Evolutionary conservation across 345 rosid species (phyloP).

Genomic region (Boechera stricta): DNA sequence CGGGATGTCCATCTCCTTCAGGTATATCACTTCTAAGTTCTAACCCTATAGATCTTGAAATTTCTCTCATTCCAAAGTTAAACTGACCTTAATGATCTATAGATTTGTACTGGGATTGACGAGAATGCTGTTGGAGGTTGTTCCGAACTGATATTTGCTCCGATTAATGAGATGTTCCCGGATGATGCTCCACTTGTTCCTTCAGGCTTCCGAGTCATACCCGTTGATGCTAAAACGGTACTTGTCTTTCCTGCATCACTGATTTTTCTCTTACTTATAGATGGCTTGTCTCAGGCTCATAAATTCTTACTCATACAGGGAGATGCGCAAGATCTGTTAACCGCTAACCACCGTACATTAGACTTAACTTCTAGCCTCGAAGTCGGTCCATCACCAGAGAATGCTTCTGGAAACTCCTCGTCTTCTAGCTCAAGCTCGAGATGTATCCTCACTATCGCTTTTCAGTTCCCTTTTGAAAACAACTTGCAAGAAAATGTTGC

Average conservation of each 20-base stretch:
- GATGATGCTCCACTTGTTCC: slow-evolving; percentile 97
- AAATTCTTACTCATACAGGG: slow-evolving; percentile 52
- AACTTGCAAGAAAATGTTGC: slow-evolving; percentile 92
- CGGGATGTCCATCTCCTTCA: slow-evolving; percentile 95
- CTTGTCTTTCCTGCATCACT: slow-evolving; percentile 33
- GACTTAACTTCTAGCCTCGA: slow-evolving; percentile 96
- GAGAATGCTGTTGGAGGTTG: slow-evolving; percentile 92
- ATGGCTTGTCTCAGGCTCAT: slow-evolving; percentile 15
- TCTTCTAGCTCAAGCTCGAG: slow-evolving; percentile 56
- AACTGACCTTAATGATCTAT: slow-evolving; percentile 24
- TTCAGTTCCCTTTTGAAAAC: slow-evolving; percentile 93
- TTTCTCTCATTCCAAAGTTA: neutral
- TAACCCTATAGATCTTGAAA: neutral
- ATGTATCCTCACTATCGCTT: slow-evolving; percentile 94
- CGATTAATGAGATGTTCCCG: slow-evolving; percentile 97
- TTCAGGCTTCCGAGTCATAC: slow-evolving; percentile 97
- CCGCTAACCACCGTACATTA: slow-evolving; percentile 65
- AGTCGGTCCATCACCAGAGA: slow-evolving; percentile 70
- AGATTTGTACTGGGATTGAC: slow-evolving; percentile 96
- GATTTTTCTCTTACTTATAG: neutral
- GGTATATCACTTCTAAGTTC: slow-evolving; percentile 50
- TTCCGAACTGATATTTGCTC: slow-evolving; percentile 94
- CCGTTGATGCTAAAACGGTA: slow-evolving; percentile 89
- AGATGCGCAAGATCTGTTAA: slow-evolving; percentile 60
- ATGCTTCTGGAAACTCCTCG: slow-evolving; percentile 60